A percentile compares a stretch with the other conserved stretches of the same genome.
These are phyloP conservation scores for Pseudonitzschia delicatissima DNA, from an alignment of 108 stramenopile species.

Conservation along the genomic window DNA sequence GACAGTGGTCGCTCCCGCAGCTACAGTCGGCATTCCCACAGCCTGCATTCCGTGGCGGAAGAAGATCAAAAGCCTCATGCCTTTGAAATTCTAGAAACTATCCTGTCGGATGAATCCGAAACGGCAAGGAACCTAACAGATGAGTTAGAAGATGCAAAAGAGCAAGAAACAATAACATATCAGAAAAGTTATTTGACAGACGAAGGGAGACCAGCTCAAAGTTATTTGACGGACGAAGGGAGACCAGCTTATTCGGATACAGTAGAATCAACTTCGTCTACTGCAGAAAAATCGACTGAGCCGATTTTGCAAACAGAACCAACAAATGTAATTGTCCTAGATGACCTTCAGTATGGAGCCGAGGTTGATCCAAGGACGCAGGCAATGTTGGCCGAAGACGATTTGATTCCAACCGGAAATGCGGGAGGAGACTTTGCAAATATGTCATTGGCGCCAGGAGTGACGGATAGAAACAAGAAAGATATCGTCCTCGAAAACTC, in stretches of 20 bases:
- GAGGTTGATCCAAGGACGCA: slow-evolving; percentile 8
- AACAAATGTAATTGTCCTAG: neutral
- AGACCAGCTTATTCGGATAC: neutral
- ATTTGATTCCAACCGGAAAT: neutral
- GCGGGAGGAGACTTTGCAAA: neutral
- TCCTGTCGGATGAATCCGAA: no score
- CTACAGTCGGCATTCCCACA: no score
- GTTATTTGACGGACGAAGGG: no score
- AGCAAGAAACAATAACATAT: no score
- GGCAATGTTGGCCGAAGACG: slow-evolving; percentile 8
- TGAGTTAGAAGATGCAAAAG: no score
- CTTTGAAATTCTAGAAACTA: no score
- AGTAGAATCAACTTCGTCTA: neutral
- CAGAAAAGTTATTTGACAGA: no score
- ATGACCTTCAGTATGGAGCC: slow-evolving; percentile 3
- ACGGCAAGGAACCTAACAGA: no score
- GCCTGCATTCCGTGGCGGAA: no score
- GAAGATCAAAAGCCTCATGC: no score
- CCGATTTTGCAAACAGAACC: neutral
- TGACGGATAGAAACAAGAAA: neutral
- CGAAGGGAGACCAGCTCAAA: no score
- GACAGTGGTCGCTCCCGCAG: no score
- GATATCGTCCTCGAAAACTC: neutral
- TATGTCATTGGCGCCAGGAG: neutral
- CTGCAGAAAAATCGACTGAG: neutral